Percentiles rank a stretch among this genome's conserved stretches.
Evolutionary conservation across 768 basidiomycete species (phyloP).

Genomic region (Crucibulum laeve): DNA sequence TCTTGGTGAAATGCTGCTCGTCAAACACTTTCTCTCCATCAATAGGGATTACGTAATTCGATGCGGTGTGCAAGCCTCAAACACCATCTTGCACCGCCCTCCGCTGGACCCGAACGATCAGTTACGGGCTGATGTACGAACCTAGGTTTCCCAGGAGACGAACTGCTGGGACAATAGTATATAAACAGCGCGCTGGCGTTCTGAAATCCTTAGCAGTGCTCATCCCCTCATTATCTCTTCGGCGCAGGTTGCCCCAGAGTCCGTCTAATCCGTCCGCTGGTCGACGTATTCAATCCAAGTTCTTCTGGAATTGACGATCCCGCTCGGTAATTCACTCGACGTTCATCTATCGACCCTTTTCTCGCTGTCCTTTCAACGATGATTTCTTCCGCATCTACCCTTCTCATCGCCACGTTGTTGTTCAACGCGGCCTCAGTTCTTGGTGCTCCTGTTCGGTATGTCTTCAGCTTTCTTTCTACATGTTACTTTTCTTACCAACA

Average conservation of each 20-base stretch:
- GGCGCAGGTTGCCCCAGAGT: slow-evolving; percentile 44
- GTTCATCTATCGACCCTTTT: slow-evolving; percentile 13
- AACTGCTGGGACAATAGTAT: slow-evolving; percentile 16
- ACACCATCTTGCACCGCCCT: too few relatives aligned
- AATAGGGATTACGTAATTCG: too few relatives aligned
- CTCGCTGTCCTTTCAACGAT: slow-evolving; percentile 29
- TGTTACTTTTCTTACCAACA: background rate
- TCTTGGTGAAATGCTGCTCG: too few relatives aligned
- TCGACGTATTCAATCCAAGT: slow-evolving; percentile 26
- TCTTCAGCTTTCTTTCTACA: background rate
- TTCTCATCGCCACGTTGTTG: slow-evolving; percentile 33
- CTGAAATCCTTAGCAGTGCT: slow-evolving; percentile 39
- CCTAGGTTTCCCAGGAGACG: slow-evolving; percentile 23
- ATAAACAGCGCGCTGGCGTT: slow-evolving; percentile 19
- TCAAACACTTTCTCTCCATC: too few relatives aligned
- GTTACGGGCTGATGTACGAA: slow-evolving; percentile 17
- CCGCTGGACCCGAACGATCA: too few relatives aligned
- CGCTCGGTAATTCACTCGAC: slow-evolving; percentile 8
- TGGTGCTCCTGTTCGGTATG: slow-evolving; percentile 36
- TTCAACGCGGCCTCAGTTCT: slow-evolving; percentile 30
- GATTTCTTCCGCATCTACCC: slow-evolving; percentile 32
- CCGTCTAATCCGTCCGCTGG: slow-evolving; percentile 33
- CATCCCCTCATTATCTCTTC: slow-evolving; percentile 32
- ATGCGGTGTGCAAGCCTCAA: too few relatives aligned
- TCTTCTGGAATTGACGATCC: slow-evolving; percentile 6